Conservation (phyloP, 2,329 filamentous ascomycete species). For the Fusarium sterilihyphosum region DNA sequence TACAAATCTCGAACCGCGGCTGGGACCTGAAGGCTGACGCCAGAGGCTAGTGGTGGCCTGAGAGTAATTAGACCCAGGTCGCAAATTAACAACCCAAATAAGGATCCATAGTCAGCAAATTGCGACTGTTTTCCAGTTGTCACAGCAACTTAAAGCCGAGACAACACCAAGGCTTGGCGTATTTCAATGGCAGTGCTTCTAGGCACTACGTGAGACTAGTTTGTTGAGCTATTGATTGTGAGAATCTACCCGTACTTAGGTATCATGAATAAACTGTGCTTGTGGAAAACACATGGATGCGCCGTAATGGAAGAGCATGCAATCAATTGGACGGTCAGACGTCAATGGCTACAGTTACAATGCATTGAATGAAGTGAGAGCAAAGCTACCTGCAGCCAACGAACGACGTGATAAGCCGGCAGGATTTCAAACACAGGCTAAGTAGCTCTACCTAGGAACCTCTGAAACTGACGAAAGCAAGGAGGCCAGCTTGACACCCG, state of each 20-base stretch:
- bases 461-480: constrained; percentile 23
- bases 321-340: constrained; percentile 21
- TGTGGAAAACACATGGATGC: neutral
- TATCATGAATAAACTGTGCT: neutral
- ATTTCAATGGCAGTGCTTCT: constrained; percentile 4
- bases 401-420: constrained; percentile 13
- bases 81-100: constrained; percentile 21
- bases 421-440: constrained; percentile 5
- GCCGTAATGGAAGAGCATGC: constrained; percentile 10
- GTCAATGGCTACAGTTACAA: neutral
- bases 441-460: constrained; percentile 3
- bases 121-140: constrained; percentile 29
- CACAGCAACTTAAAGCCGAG: constrained; percentile 37
- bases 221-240: constrained; percentile 18
- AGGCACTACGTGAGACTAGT: neutral
- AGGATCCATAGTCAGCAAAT: constrained; percentile 27
- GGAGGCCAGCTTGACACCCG: constrained; percentile 25
- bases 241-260: neutral
- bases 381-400: constrained; percentile 28
- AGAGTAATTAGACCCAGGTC: constrained; percentile 3
- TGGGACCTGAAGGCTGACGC: neutral
- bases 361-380: neutral
- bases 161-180: constrained; percentile 32
- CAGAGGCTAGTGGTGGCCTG: constrained; percentile 29
- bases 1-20: constrained; percentile 13